Base-by-base conservation (phyloP, 2,329 filamentous ascomycete species). In the Metarhizium sp. region DNA sequence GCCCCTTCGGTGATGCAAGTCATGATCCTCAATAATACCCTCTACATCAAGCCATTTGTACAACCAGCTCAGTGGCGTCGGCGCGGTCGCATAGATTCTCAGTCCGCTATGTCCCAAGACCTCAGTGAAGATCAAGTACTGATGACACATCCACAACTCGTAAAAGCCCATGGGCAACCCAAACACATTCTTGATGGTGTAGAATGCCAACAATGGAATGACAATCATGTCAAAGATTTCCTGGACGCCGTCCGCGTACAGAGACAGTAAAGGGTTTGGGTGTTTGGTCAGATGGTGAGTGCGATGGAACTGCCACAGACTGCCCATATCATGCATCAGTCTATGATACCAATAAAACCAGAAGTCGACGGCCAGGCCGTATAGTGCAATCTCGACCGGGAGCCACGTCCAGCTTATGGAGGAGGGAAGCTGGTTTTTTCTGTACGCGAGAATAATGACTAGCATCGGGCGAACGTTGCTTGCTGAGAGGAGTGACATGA, bases 71-170 rank as follows among this genome's bases (percentile, higher is more conserved):
- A 73, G 56, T 0, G 70, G 66, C 1, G 65, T 66, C 0, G 73
- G 70, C 0, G 70, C 65, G 0, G 64, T 66, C 0, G 66, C 61
- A 50, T 68, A 67, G 10, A 75, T 51, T 1, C 73, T 69, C 14
- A 75, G 56, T 1, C 72, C 71, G 34, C 66, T 70, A 51, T 75
- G 72, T 4, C 72, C 72, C 30, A 63, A 60, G 3, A 73, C 52
- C 55, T 75, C 72, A 14, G 70, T 61, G 60, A 68, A 76, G 13
- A 72, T 64, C 34, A 76, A 63, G 52, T 74, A 76, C 53, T 72
- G 65, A 52, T 75, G 69, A 59, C 73, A 76, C 18, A 76, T 58
- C 73, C 73, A 76, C 72, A 70, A 74, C 46, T 75, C 73, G 51
- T 75, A 75, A 59, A 77, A 76, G 2, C 71, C 72, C 69, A 76